phyloP scores from a whole-genome alignment of 1,284 basidiomycete species.

The Microbotryum violaceum region DNA sequence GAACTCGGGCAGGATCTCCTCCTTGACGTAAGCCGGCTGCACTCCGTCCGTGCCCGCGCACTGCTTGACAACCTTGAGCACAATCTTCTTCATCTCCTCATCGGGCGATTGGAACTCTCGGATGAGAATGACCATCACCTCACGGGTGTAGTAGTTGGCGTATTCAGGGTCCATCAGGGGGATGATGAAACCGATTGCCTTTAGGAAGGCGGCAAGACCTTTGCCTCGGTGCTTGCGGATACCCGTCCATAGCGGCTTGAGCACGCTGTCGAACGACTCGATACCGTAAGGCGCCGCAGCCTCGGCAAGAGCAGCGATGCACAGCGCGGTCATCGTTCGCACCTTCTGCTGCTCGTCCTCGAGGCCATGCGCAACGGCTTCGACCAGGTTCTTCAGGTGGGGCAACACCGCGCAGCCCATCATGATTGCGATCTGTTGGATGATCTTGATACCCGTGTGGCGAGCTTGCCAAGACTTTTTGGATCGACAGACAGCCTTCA shows the following conservation, averaged over 20 bases:
- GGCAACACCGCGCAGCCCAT: slow-evolving; percentile 99
- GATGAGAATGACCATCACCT: slow-evolving; percentile 94
- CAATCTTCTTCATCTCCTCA: slow-evolving; percentile 99
- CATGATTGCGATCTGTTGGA: slow-evolving; percentile 99
- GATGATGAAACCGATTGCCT: slow-evolving; percentile 98
- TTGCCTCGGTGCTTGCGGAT: slow-evolving; percentile 97
- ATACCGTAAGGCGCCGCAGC: slow-evolving; percentile 98
- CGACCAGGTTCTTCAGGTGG: slow-evolving; percentile 90
- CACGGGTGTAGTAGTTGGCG: slow-evolving; percentile 94
- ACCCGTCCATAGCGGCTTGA: slow-evolving; percentile 97
- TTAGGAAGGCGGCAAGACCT: slow-evolving; percentile 93
- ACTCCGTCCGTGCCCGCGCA: slow-evolving; percentile 97
- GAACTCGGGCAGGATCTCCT: slow-evolving; percentile 98
- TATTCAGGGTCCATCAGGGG: slow-evolving; percentile 99
- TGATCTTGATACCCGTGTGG: slow-evolving; percentile 97
- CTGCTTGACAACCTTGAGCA: slow-evolving; percentile 97
- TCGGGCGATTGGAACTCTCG: slow-evolving; percentile 99
- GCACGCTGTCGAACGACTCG: slow-evolving; percentile 96
- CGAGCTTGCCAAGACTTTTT: slow-evolving; percentile 99
- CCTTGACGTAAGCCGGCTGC: slow-evolving; percentile 83
- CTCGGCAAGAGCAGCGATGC: slow-evolving; percentile 92
- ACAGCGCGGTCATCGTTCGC: slow-evolving; percentile 95
- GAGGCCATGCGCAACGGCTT: slow-evolving; percentile 90
- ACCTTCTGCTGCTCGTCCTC: slow-evolving; percentile 99
- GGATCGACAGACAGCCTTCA: slow-evolving; percentile 94